Conservation (phyloP, 202 grass and related monocot genomes). For the Brachypodium distachyon region DNA sequence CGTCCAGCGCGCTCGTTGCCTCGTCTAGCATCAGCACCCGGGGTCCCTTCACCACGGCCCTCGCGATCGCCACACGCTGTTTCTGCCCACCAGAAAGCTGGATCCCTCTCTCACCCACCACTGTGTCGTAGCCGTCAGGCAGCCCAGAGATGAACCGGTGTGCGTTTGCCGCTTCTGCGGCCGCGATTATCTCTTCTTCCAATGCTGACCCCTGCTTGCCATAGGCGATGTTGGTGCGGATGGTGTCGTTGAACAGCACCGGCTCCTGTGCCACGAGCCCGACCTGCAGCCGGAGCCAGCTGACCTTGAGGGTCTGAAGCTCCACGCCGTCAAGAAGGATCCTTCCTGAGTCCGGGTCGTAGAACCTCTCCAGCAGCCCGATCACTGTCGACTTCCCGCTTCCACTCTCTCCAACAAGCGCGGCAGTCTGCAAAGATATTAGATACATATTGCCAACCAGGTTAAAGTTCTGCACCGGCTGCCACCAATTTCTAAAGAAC, state of each 20-base stretch:
- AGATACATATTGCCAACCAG: too few relatives aligned
- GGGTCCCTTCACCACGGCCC: slow-evolving; percentile 58
- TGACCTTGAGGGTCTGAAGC: slow-evolving; percentile 27
- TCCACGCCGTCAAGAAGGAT: slow-evolving; percentile 47
- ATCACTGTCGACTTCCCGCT: slow-evolving; percentile 62
- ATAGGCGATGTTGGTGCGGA: slow-evolving; percentile 58
- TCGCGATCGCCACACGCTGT: slow-evolving; percentile 65
- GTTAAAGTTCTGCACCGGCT: neutral
- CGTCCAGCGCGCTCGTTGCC: too few relatives aligned
- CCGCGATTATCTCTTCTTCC: slow-evolving; percentile 45
- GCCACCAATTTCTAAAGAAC: neutral
- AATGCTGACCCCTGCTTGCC: slow-evolving; percentile 53
- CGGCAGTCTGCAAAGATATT: slow-evolving; percentile 39
- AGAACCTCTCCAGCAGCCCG: slow-evolving; percentile 58
- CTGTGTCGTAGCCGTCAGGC: slow-evolving; percentile 52
- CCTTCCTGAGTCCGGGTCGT: slow-evolving; percentile 46
- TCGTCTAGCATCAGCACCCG: slow-evolving; percentile 59
- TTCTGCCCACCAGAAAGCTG: too few relatives aligned
- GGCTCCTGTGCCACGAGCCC: slow-evolving; percentile 66
- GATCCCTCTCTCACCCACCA: slow-evolving; percentile 59
- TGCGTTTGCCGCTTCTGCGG: too few relatives aligned
- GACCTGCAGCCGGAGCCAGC: slow-evolving; percentile 49
- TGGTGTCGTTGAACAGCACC: slow-evolving; percentile 59
- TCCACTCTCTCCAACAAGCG: slow-evolving; percentile 66
- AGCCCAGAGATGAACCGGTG: slow-evolving; percentile 54